Evolutionary conservation across 352 stramenopile species (phyloP).

Genomic region (Pythium rhizo-oryzae): DNA sequence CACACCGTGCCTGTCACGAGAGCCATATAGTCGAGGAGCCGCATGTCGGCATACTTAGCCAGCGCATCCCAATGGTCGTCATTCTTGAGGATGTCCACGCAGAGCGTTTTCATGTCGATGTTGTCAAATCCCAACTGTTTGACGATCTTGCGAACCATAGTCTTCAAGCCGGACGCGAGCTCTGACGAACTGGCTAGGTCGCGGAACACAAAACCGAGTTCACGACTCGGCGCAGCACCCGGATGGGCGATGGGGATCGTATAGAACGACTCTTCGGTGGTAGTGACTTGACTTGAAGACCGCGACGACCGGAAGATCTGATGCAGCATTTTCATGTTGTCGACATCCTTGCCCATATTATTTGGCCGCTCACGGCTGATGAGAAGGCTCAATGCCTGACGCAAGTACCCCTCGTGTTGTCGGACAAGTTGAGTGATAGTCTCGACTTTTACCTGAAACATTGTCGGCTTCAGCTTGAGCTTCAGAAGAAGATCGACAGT

Average conservation of each 20-base stretch:
- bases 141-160: conserved; percentile 83
- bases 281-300: conserved; percentile 14
- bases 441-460: conserved; percentile 89
- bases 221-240: conserved; percentile 64
- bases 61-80: conserved; percentile 75
- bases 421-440: conserved; percentile 79
- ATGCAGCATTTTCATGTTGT: conserved; percentile 91
- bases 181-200: conserved; percentile 75
- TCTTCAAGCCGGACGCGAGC: conserved; percentile 83
- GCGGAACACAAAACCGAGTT: conserved; percentile 78
- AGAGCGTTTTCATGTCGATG: conserved; percentile 81
- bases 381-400: conserved; percentile 65
- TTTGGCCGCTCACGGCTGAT: conserved; percentile 77
- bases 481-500: conserved; percentile 81
- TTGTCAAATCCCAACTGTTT: conserved; percentile 84
- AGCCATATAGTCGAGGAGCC: conserved; percentile 78
- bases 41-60: conserved; percentile 54
- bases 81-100: conserved; percentile 76
- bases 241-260: conserved; percentile 51
- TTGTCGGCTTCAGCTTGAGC: conserved; percentile 86
- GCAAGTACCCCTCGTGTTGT: conserved; percentile 71
- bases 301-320: conserved; percentile 82
- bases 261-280: conserved; percentile 66
- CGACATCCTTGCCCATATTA: conserved; percentile 84
- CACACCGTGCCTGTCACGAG: conserved; percentile 78